Conservation (phyloP, 1,139 yeast genomes). For the Scheffersomyces illinoinensis region DNA sequence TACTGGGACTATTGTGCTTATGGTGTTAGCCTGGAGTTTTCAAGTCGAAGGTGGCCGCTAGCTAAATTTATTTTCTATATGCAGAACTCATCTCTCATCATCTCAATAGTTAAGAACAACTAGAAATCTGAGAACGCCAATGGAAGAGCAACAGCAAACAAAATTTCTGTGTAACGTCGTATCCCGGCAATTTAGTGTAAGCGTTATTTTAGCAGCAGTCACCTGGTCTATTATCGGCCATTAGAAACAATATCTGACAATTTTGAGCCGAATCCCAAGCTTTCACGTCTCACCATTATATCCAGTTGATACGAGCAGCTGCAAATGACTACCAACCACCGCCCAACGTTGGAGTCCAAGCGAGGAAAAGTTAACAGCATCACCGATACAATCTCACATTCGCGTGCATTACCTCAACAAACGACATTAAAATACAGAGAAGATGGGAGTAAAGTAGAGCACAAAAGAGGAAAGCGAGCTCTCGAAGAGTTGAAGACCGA, state of each 20-base stretch:
- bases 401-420: slow-evolving; percentile 73
- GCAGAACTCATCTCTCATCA: neutral
- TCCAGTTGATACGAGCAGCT: neutral
- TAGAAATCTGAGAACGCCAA: neutral
- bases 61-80: too few species aligned
- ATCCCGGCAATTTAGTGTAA: neutral
- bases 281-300: neutral
- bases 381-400: slow-evolving; percentile 55
- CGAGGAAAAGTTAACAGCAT: slow-evolving; percentile 58
- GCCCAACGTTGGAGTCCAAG: slow-evolving; percentile 89
- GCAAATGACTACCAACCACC: slow-evolving; percentile 81
- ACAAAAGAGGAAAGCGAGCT: slow-evolving; percentile 8
- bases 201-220: neutral
- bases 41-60: too few species aligned
- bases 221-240: neutral
- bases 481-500: slow-evolving; percentile 21
- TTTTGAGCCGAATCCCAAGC: neutral
- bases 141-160: neutral
- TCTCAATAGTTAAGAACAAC: neutral
- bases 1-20: neutral
- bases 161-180: neutral
- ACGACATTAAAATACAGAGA: slow-evolving; percentile 61
- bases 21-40: too few species aligned
- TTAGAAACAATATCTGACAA: neutral
- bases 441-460: slow-evolving; percentile 20